phyloP scores from a whole-genome alignment of 2,329 filamentous ascomycete species.

The Daldinia sp. region DNA sequence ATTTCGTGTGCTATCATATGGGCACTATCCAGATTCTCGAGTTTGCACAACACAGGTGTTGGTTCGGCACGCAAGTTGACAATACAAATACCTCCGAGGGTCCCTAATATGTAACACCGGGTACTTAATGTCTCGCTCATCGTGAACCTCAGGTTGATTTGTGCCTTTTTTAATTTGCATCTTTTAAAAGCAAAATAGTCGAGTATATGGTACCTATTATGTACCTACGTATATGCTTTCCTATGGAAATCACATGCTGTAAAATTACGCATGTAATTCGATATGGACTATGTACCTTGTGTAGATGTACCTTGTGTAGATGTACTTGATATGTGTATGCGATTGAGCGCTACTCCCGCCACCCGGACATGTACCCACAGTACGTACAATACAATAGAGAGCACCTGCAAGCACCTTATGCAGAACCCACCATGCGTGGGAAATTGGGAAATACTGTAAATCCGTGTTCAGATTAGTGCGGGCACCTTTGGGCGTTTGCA shows the following conservation, averaged over 20 bases:
- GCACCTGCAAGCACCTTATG: not conserved
- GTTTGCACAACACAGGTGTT: conserved; percentile 3
- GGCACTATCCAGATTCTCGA: not conserved
- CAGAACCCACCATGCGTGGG: no score
- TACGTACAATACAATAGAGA: not conserved
- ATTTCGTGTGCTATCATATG: not conserved
- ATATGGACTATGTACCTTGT: no score
- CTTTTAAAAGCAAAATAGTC: no score
- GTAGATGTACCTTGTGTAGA: not conserved
- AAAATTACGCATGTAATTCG: no score
- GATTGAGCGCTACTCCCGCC: not conserved
- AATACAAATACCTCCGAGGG: not conserved
- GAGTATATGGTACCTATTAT: no score
- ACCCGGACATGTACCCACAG: not conserved
- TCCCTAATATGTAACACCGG: not conserved
- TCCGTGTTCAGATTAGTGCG: conserved; percentile 26
- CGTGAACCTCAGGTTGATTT: not conserved
- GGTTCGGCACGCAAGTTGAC: not conserved
- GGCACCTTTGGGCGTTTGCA: conserved; percentile 35
- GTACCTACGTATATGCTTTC: no score
- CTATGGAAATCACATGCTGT: no score
- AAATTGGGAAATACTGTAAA: conserved; percentile 2
- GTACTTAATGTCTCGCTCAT: not conserved
- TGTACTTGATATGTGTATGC: not conserved
- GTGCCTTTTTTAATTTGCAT: no score